These are phyloP conservation scores for Pleurotus pulmonarius DNA, from an alignment of 768 basidiomycete species.

Conservation along the genomic window DNA sequence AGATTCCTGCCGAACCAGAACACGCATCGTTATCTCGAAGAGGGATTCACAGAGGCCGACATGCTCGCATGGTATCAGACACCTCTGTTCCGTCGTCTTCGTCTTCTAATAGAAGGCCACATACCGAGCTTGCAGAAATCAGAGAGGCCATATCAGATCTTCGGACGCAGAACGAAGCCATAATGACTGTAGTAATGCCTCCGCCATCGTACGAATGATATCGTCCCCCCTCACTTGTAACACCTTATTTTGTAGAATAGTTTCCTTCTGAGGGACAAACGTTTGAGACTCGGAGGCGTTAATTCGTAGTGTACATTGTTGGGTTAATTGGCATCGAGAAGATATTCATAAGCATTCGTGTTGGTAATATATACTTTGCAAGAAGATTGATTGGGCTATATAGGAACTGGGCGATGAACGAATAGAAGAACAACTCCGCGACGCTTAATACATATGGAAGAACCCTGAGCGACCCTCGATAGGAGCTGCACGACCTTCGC, in stretches of 20 bases:
- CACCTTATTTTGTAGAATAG: no score
- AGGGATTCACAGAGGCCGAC: neutral
- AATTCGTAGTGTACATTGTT: no score
- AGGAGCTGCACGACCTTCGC: constrained; percentile 26
- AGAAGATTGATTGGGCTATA: no score
- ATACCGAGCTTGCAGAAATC: neutral
- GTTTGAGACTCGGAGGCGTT: no score
- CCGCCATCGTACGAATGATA: neutral
- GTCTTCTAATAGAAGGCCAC: neutral
- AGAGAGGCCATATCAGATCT: neutral
- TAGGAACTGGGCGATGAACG: no score
- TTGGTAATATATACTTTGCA: no score
- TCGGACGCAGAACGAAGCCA: neutral
- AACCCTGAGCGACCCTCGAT: constrained; percentile 34
- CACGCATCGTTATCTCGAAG: neutral
- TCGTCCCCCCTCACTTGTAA: no score
- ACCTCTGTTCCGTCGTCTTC: neutral
- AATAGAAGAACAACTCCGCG: no score
- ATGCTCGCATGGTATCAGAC: neutral
- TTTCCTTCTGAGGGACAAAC: no score
- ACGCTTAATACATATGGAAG: constrained; percentile 21
- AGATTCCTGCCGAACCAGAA: neutral
- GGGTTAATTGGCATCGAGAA: no score
- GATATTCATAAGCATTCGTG: no score
- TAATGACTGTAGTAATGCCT: neutral